A percentile compares a stretch with the other conserved stretches of the same genome.
These are phyloP conservation scores for Beauveria bassiana DNA, from an alignment of 2,329 filamentous ascomycete species.

Conservation along the genomic window DNA sequence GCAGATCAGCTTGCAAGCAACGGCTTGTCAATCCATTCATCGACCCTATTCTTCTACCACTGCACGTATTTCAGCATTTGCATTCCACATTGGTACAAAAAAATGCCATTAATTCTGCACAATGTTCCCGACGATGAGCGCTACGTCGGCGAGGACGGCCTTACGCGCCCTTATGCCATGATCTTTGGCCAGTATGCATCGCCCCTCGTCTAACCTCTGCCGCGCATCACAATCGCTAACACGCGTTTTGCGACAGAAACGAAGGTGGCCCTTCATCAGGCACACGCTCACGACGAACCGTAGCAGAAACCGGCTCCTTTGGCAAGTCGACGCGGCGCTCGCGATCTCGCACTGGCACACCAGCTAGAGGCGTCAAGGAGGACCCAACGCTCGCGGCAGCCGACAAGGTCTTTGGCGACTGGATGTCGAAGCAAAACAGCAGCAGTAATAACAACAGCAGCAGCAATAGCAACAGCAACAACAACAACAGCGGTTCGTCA, in stretches of 20 bases:
- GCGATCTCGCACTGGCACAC: slow-evolving; percentile 52
- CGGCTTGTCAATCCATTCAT: background rate
- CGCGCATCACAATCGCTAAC: background rate
- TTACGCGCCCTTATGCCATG: slow-evolving; percentile 59
- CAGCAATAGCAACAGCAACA: slow-evolving; percentile 14
- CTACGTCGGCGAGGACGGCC: slow-evolving; percentile 57
- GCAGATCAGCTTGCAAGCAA: background rate
- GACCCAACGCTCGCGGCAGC: slow-evolving; percentile 55
- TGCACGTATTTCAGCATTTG: background rate
- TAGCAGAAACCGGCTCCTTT: slow-evolving; percentile 57
- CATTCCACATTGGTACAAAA: slow-evolving; percentile 31
- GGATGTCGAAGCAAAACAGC: slow-evolving; percentile 42
- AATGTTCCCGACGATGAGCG: slow-evolving; percentile 63
- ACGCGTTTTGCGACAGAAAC: slow-evolving; percentile 30
- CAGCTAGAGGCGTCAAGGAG: slow-evolving; percentile 42
- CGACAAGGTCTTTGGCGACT: slow-evolving; percentile 54
- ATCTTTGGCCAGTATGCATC: slow-evolving; percentile 51
- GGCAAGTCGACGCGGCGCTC: slow-evolving; percentile 59
- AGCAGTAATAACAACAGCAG: slow-evolving; percentile 18
- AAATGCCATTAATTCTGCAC: slow-evolving; percentile 60
- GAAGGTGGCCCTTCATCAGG: slow-evolving; percentile 40
- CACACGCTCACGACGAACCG: slow-evolving; percentile 42
- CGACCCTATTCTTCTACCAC: background rate
- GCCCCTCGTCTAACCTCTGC: background rate
- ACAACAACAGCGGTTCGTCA: slow-evolving; percentile 18